These are phyloP conservation scores for Linnemannia elongata DNA, from an alignment of 192 early-diverging fungal species.

Conservation along the genomic window DNA sequence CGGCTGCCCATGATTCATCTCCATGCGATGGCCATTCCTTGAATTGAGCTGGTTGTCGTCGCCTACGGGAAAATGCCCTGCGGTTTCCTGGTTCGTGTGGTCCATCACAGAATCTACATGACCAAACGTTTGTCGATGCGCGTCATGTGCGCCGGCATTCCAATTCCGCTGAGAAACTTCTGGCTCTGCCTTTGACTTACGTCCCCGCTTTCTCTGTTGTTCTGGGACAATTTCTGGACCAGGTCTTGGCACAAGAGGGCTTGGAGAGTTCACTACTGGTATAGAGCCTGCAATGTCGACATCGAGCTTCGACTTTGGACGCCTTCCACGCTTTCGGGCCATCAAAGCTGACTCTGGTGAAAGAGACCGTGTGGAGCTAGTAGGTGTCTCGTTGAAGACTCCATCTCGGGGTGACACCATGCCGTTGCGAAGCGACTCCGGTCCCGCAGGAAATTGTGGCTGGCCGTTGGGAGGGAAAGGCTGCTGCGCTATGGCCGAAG, in stretches of 20 bases:
- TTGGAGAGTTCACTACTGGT: neutral
- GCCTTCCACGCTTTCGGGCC: conserved; percentile 14
- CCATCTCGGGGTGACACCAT: neutral
- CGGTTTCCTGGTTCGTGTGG: neutral
- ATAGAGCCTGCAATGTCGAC: neutral
- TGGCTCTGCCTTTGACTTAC: conserved; percentile 12
- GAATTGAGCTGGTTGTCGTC: neutral
- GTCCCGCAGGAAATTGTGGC: neutral
- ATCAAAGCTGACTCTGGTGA: conserved; percentile 14
- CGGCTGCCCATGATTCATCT: neutral
- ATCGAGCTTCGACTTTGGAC: conserved; percentile 7
- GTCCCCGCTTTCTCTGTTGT: neutral
- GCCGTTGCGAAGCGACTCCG: neutral
- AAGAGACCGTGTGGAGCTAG: conserved; percentile 3
- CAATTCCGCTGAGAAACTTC: conserved; percentile 12
- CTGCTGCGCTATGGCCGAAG: neutral
- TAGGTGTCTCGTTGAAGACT: neutral
- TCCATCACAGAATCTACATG: conserved; percentile 12
- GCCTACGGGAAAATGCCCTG: neutral
- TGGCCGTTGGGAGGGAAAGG: neutral
- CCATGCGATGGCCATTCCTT: neutral
- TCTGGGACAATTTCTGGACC: neutral
- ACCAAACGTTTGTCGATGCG: conserved; percentile 17
- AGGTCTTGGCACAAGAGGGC: neutral
- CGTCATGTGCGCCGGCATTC: conserved; percentile 22